Evolutionary conservation across 2,329 filamentous ascomycete genomes (phyloP).

Genomic region (Diatrype stigma): DNA sequence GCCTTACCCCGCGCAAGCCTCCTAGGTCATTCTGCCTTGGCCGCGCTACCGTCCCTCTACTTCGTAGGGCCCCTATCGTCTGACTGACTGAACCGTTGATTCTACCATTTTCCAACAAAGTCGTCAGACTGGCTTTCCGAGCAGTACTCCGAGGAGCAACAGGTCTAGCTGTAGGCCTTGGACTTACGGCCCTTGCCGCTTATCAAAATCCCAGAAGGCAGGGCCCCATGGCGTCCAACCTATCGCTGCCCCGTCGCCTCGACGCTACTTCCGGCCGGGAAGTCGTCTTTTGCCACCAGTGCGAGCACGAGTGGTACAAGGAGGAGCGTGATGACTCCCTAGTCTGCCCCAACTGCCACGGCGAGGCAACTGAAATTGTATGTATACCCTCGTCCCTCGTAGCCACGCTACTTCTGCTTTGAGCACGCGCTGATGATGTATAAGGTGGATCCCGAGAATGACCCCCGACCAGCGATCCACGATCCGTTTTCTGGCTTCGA

Average conservation of each 20-base stretch:
- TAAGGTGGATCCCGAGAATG: slow-evolving; percentile 53
- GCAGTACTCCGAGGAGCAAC: slow-evolving; percentile 46
- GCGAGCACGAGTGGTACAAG: slow-evolving; percentile 75
- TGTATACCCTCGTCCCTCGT: slow-evolving; percentile 28
- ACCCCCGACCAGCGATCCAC: slow-evolving; percentile 49
- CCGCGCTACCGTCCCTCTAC: not conserved
- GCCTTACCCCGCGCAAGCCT: not conserved
- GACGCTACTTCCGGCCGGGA: slow-evolving; percentile 54
- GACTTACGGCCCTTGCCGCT: slow-evolving; percentile 53
- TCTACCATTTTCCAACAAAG: slow-evolving; percentile 13
- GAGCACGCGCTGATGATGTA: slow-evolving; percentile 16
- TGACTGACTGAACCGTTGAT: not conserved
- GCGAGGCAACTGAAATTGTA: slow-evolving; percentile 84
- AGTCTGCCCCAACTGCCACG: slow-evolving; percentile 70
- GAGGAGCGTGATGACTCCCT: slow-evolving; percentile 57
- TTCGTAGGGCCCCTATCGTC: not conserved
- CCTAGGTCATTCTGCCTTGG: not conserved
- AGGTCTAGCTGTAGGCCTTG: slow-evolving; percentile 55
- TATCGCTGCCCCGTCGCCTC: slow-evolving; percentile 34
- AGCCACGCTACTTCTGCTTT: not conserved
- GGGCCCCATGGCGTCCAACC: slow-evolving; percentile 34
- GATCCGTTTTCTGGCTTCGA: slow-evolving; percentile 28
- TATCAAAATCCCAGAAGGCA: slow-evolving; percentile 43
- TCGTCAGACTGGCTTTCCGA: slow-evolving; percentile 51
- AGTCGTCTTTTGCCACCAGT: slow-evolving; percentile 82